Evolutionary conservation across 129 eudicot species (phyloP), one percentile per base, ranked within the genome.

Genomic region (Heracleum sosnowskyi): DNA sequence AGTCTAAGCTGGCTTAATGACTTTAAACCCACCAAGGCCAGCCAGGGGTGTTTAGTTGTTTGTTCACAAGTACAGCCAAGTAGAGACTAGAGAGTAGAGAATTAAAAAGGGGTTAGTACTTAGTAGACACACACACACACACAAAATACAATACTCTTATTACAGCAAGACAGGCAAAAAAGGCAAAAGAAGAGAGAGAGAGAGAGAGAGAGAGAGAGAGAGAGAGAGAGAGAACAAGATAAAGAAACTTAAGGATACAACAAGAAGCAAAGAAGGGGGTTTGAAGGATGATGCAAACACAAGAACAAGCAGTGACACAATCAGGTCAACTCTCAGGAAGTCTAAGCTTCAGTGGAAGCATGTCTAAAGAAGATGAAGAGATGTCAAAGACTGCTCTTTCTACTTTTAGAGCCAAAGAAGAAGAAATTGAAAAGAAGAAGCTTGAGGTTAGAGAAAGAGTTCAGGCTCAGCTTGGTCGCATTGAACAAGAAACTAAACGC

Each of bases 401-500:
- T 0, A 92, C 93, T 46, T 95, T 95, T 57, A 91, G 87, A 73
- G 98, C 98, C 2, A 95, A 95, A 66, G 98, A 95, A 69, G 98
- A 95, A 62, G 98, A 95, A 79, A 95, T 95, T 80, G 98, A 95
- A 87, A 91, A 86, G 91, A 95, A 85, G 88, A 95, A 95, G 69
- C 42, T 91, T 82, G 98, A 91, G 69, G 97, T 95, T 26, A 84
- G 84, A 42, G 98, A 95, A 69, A 73, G 88, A 51, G 98, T 95
- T 78, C 97, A 90, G 37, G 92, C 93, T 60, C 98, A 95, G 86
- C 76, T 95, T 35, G 97, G 97, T 7, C 89, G 97, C 4, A 91
- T 95, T 80, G 98, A 95, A 76, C 94, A 95, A 69, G 98, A 95
- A 76, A 91, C 97, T 24, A 88, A 76, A 45, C 97, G 98, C 70